Evolutionary conservation across 352 stramenopile genomes (phyloP), one percentile per base, ranked within the genome.

Genomic region (Phytophthora brassicae): DNA sequence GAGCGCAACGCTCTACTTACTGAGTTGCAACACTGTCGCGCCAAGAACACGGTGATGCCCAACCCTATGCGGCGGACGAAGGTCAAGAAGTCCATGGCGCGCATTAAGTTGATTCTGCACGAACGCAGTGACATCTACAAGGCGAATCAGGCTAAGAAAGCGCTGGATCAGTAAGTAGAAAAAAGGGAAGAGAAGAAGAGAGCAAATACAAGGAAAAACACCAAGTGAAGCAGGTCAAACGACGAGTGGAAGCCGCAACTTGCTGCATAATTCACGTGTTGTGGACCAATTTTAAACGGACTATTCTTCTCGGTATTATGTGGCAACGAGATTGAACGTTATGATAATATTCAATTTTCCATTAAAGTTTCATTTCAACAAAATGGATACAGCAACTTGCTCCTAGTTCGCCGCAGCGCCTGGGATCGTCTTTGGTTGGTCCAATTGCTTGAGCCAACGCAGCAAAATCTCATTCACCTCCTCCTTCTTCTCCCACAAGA

Each of bases 1-100:
- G 97, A 99, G 77, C 89, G 90, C 58, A 99, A 99, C 66, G 96
- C 97, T 77, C 83, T 99, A 29, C 72, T 99, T 53, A 98, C 97
- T 14, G 96, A 99, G 75, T 79, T 85, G 35, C 80, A 91, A 46
- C 77, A 93, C 36, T 89, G 75, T 56, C 77, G 84, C 55, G 72
- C 75, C 58, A 86, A 90, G 70, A 90, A 89, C 73, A 59, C 94
- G 54, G 47, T 57, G 22, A 89, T 95, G 76, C 79, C 81, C 39
- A 90, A 95, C 74, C 75, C 85, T 1, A 64, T 75, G 59, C 84
- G 90, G 73, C 79, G 82, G 77, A 82, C 68, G 31, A 91, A 91
- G 80, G 87, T 95, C 17, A 85, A 90, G 67, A 93, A 91, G 53
- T 90, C 82, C 31, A 95, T 95, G 88, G 85, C 88, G 31, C 78